phyloP scores from a whole-genome alignment of 1,284 basidiomycete genomes.

The Moesziomyces globuligerus region DNA sequence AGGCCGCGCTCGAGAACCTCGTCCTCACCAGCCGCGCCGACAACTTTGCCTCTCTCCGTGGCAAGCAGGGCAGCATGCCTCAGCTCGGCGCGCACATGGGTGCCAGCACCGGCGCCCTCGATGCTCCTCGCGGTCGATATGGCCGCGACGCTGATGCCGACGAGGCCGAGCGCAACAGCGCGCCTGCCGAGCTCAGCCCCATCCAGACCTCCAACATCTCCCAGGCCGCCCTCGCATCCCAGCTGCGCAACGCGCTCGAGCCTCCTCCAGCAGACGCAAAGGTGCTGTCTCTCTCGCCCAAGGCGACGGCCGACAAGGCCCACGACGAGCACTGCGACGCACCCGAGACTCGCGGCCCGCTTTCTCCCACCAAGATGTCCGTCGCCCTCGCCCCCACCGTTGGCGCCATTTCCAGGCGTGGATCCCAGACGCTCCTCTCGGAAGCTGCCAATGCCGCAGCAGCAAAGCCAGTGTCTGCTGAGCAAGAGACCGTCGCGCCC shows the following conservation, averaged over 20 bases:
- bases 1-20: slow-evolving; percentile 53
- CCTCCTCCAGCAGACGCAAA: slow-evolving; percentile 1
- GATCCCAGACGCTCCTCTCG: slow-evolving; percentile 31
- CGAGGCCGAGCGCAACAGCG: slow-evolving; percentile 32
- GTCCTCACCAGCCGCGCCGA: slow-evolving; percentile 37
- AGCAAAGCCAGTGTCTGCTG: background rate
- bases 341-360: slow-evolving; percentile 37
- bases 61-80: slow-evolving; percentile 42
- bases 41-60: slow-evolving; percentile 40
- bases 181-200: slow-evolving; percentile 42
- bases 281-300: slow-evolving; percentile 2
- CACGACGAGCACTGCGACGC: slow-evolving; percentile 26
- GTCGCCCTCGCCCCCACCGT: slow-evolving; percentile 38
- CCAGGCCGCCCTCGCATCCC: slow-evolving; percentile 31
- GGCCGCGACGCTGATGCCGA: slow-evolving; percentile 1
- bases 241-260: slow-evolving; percentile 26
- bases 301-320: background rate
- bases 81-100: slow-evolving; percentile 32
- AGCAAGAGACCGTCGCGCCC: background rate
- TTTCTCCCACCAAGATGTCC: slow-evolving; percentile 44
- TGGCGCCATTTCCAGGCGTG: slow-evolving; percentile 40
- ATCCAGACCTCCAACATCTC: slow-evolving; percentile 34
- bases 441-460: slow-evolving; percentile 9
- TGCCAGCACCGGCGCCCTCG: slow-evolving; percentile 39
- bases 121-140: slow-evolving; percentile 26